Percentiles rank a stretch among this genome's conserved stretches.
Evolutionary conservation across 2,329 filamentous ascomycete species (phyloP).

Genomic region (Lachnellula arida): DNA sequence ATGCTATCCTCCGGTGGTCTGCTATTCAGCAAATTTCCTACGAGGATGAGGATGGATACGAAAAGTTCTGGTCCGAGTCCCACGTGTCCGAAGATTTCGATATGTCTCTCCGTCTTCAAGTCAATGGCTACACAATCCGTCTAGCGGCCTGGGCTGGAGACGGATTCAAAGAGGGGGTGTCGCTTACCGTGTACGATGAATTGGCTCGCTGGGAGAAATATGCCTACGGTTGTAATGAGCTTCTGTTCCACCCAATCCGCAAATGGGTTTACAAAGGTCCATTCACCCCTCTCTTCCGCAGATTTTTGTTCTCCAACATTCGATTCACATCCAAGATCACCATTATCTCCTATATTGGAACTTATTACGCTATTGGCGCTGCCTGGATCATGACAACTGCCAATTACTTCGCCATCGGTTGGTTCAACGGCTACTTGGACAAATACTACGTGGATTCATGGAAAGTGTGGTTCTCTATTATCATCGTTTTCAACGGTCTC

Average conservation of each 20-base stretch:
- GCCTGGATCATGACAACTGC: slow-evolving; percentile 68
- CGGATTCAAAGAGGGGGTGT: slow-evolving; percentile 81
- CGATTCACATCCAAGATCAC: slow-evolving; percentile 72
- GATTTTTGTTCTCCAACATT: slow-evolving; percentile 69
- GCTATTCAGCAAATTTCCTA: slow-evolving; percentile 72
- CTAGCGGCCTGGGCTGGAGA: slow-evolving; percentile 68
- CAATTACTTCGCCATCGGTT: slow-evolving; percentile 74
- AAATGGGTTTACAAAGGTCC: slow-evolving; percentile 70
- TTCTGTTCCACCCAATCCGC: slow-evolving; percentile 73
- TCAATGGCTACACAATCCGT: slow-evolving; percentile 66
- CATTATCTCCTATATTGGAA: slow-evolving; percentile 72
- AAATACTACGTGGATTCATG: slow-evolving; percentile 77
- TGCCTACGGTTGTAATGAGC: slow-evolving; percentile 77
- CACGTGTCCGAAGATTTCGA: slow-evolving; percentile 81
- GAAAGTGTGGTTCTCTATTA: slow-evolving; percentile 76
- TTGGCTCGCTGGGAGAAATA: slow-evolving; percentile 84
- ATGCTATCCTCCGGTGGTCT: slow-evolving; percentile 70
- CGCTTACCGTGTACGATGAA: slow-evolving; percentile 79
- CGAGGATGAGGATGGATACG: slow-evolving; percentile 63
- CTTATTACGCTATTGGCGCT: slow-evolving; percentile 73
- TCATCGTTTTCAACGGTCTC: slow-evolving; percentile 71
- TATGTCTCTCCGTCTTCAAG: slow-evolving; percentile 73
- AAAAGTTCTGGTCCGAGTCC: slow-evolving; percentile 78
- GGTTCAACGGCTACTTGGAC: slow-evolving; percentile 72
- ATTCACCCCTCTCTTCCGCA: slow-evolving; percentile 73